Conservation (phyloP, 2,329 filamentous ascomycete species). For the Aspergillus sergii region DNA sequence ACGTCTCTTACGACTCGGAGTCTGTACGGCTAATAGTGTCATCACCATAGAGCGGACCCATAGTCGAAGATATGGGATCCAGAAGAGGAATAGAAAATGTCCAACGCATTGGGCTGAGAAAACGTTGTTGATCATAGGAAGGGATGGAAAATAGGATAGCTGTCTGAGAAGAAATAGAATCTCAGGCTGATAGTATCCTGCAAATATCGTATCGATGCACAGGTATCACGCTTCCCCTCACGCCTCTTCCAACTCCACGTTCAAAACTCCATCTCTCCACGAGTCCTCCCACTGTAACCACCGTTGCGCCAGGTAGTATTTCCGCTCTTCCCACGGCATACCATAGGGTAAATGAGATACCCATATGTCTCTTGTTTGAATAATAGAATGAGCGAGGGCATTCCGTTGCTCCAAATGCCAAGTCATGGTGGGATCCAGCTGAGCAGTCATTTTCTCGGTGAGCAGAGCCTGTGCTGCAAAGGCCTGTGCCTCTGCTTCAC, state of each 20-base stretch:
- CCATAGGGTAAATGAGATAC: neutral
- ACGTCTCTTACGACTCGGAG: no score
- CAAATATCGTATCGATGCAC: no score
- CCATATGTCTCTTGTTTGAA: neutral
- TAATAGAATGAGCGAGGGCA: neutral
- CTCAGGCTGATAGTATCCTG: no score
- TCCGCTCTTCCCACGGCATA: neutral
- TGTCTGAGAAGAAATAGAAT: no score
- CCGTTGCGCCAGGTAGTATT: neutral
- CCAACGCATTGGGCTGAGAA: no score
- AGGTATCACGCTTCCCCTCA: neutral
- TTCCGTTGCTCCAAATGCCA: conserved; percentile 7
- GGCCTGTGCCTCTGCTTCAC: neutral
- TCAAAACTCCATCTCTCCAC: neutral
- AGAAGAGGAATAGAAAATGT: no score
- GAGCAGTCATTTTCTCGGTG: neutral
- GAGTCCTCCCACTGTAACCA: conserved; percentile 6
- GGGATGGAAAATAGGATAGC: no score
- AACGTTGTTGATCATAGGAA: no score
- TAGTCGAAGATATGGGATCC: no score
- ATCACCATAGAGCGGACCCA: no score
- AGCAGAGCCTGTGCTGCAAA: neutral
- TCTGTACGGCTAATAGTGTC: no score
- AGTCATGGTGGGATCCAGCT: conserved; percentile 1
- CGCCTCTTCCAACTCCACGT: neutral